Conservation (phyloP, 2,329 filamentous ascomycete species). For the Harringtonia aguacate region DNA sequence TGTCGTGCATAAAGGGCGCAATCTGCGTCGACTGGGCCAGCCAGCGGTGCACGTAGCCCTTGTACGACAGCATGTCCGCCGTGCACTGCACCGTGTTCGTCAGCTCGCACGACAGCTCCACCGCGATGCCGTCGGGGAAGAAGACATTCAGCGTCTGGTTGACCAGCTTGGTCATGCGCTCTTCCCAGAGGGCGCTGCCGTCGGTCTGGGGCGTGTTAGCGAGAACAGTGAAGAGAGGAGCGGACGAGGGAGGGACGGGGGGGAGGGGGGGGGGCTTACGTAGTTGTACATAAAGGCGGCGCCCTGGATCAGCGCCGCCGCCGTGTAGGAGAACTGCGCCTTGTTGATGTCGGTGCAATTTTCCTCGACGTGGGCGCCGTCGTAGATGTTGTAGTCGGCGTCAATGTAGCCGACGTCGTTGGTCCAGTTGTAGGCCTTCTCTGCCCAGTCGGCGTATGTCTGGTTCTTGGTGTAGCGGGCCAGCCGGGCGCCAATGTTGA, state of each 20-base stretch:
- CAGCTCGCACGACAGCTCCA: slow-evolving; percentile 55
- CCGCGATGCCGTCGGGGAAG: slow-evolving; percentile 48
- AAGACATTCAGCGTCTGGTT: slow-evolving; percentile 36
- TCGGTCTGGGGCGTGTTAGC: slow-evolving; percentile 29
- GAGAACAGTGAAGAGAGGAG: neutral
- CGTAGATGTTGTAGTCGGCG: slow-evolving; percentile 46
- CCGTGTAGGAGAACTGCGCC: slow-evolving; percentile 58
- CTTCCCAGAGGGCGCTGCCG: slow-evolving; percentile 40
- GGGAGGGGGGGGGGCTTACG: slow-evolving; percentile 22
- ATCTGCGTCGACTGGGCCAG: slow-evolving; percentile 48
- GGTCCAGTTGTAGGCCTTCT: slow-evolving; percentile 53
- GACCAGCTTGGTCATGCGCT: slow-evolving; percentile 44
- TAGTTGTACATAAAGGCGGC: slow-evolving; percentile 60
- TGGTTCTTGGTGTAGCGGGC: slow-evolving; percentile 58
- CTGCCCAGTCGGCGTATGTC: slow-evolving; percentile 53
- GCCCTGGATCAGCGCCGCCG: slow-evolving; percentile 50
- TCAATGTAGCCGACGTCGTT: slow-evolving; percentile 45
- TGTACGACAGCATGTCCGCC: slow-evolving; percentile 62
- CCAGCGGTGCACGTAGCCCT: slow-evolving; percentile 58
- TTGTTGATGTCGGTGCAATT: slow-evolving; percentile 53
- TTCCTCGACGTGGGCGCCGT: slow-evolving; percentile 46
- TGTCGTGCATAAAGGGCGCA: slow-evolving; percentile 45
- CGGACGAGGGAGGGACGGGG: neutral
- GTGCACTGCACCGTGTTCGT: slow-evolving; percentile 40
- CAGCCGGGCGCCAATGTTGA: slow-evolving; percentile 57